Evolutionary conservation across 768 basidiomycete genomes (phyloP).

Genomic region (Psilocybe sp.): DNA sequence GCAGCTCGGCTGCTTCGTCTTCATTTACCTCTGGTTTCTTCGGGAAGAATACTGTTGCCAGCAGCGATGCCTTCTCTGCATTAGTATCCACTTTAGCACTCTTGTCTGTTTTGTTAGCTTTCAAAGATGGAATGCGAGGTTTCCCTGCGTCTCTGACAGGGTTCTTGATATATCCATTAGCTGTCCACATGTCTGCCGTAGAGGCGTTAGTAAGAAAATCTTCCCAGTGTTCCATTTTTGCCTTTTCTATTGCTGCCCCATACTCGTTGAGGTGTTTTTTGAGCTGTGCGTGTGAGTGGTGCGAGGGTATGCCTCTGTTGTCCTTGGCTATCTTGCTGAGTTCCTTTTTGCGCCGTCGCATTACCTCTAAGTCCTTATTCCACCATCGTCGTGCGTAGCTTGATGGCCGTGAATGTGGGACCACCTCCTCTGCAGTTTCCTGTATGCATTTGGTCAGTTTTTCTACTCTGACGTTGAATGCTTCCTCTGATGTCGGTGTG

Average conservation of each 20-base stretch:
- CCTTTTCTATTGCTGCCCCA: slow-evolving; percentile 2
- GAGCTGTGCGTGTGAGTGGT: slow-evolving; percentile 21
- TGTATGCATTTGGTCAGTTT: slow-evolving; percentile 7
- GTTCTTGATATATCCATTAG: slow-evolving; percentile 12
- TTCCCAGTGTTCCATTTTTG: slow-evolving; percentile 21
- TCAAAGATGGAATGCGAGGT: slow-evolving; percentile 16
- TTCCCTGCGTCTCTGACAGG: slow-evolving; percentile 16
- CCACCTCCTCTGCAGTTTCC: neutral
- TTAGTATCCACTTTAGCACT: slow-evolving; percentile 7
- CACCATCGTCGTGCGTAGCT: slow-evolving; percentile 19
- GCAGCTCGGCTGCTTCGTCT: neutral
- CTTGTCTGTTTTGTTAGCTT: slow-evolving; percentile 2
- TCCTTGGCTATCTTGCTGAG: slow-evolving; percentile 7
- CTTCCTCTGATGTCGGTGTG: slow-evolving; percentile 1
- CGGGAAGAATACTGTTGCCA: slow-evolving; percentile 7
- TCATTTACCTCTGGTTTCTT: too few species aligned
- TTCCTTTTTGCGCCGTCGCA: slow-evolving; percentile 13
- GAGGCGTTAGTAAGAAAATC: slow-evolving; percentile 18
- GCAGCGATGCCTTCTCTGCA: slow-evolving; percentile 1
- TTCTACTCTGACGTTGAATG: slow-evolving; percentile 1
- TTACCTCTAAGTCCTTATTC: slow-evolving; percentile 20
- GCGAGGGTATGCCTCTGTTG: slow-evolving; percentile 6
- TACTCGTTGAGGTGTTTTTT: slow-evolving; percentile 12
- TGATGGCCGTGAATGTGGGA: slow-evolving; percentile 4
- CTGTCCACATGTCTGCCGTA: slow-evolving; percentile 10